These are phyloP conservation scores for Tympanopsis confertula DNA, from an alignment of 2,329 filamentous ascomycete genomes.

Conservation along the genomic window DNA sequence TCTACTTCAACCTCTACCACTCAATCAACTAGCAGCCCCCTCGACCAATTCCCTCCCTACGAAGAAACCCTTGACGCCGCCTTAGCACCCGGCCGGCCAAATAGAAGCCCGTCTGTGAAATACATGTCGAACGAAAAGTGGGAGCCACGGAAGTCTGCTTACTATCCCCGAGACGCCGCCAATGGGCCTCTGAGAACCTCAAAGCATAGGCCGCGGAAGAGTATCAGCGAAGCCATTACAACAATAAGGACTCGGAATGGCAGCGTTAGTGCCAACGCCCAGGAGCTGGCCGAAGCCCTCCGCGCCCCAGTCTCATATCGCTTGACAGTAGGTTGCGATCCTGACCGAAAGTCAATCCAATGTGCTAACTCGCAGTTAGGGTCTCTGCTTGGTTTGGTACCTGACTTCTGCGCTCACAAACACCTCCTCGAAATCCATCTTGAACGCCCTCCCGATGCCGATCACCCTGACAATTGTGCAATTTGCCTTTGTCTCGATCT, in stretches of 20 bases:
- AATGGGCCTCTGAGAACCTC: slow-evolving; percentile 8
- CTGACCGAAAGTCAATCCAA: slow-evolving; percentile 2
- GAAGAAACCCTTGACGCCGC: background rate
- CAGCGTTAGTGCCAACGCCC: slow-evolving; percentile 59
- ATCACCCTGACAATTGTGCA: slow-evolving; percentile 60
- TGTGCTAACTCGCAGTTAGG: slow-evolving; percentile 21
- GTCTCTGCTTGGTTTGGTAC: slow-evolving; percentile 60
- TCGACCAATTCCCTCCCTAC: background rate
- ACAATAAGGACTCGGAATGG: slow-evolving; percentile 51
- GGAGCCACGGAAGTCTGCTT: slow-evolving; percentile 36
- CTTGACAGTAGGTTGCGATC: slow-evolving; percentile 41
- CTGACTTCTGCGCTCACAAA: slow-evolving; percentile 63
- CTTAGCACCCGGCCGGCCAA: background rate
- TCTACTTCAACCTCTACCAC: background rate
- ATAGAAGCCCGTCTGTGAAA: background rate
- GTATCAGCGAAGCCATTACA: slow-evolving; percentile 55
- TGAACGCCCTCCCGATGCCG: slow-evolving; percentile 59
- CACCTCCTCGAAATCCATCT: slow-evolving; percentile 64
- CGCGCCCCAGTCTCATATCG: slow-evolving; percentile 58
- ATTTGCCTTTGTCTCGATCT: slow-evolving; percentile 59
- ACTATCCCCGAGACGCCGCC: slow-evolving; percentile 26
- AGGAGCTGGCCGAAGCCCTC: slow-evolving; percentile 58
- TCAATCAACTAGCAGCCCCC: background rate
- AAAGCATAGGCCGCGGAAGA: slow-evolving; percentile 49
- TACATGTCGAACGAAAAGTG: slow-evolving; percentile 26